These are phyloP conservation scores for Elongisporangium undulatum DNA, from an alignment of 352 stramenopile genomes.

Conservation along the genomic window DNA sequence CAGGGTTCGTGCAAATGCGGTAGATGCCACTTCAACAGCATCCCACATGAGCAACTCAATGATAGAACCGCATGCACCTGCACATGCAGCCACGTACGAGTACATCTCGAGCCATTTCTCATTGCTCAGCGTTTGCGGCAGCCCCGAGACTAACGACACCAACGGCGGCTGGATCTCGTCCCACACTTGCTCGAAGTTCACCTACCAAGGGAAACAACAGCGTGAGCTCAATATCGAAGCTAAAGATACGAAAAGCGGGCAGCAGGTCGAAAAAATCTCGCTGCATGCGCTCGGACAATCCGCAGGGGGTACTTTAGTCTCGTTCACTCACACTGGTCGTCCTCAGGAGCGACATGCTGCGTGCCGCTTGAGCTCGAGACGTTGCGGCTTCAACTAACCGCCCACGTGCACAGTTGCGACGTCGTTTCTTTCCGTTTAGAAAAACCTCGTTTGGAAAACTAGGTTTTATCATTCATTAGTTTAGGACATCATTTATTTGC, in stretches of 20 bases:
- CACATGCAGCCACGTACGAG: conserved; percentile 47
- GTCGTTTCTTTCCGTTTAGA: background rate
- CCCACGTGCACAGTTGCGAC: background rate
- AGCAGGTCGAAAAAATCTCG: background rate
- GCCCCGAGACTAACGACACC: conserved; percentile 65
- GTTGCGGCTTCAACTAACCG: conserved; percentile 1
- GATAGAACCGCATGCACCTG: background rate
- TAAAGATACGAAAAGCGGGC: background rate
- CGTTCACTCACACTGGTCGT: conserved; percentile 45
- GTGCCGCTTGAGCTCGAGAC: conserved; percentile 2
- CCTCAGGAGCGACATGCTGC: conserved; percentile 77
- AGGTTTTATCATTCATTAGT: background rate
- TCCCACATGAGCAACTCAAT: background rate
- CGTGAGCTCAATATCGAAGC: background rate
- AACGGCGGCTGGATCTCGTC: conserved; percentile 77
- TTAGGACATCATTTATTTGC: background rate
- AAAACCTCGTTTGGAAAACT: background rate
- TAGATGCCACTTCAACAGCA: conserved; percentile 60
- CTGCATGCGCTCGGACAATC: background rate
- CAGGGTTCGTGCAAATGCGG: conserved; percentile 86
- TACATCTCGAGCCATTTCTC: conserved; percentile 88
- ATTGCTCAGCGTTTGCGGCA: conserved; percentile 62
- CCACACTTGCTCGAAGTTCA: conserved; percentile 86
- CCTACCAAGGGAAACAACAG: conserved; percentile 21
- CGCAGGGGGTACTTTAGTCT: background rate